Evolutionary conservation across 257 asterid genomes (phyloP).

Genomic region (Datura wrightii): DNA sequence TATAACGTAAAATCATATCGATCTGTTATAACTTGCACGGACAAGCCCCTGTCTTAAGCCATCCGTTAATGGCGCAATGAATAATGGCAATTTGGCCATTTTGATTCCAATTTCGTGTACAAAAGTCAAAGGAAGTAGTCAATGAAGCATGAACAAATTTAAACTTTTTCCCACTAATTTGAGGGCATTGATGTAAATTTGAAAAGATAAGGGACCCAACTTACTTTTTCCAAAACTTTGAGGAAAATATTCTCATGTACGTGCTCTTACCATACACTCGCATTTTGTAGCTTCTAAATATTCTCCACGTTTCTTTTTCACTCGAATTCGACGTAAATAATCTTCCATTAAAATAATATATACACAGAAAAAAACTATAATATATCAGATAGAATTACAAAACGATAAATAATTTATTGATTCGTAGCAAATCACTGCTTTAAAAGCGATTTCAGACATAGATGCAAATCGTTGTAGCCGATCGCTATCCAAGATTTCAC

Average conservation of each 20-base stretch:
- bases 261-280: not conserved
- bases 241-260: not conserved
- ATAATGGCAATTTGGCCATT: not conserved
- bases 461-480: too few relatives aligned
- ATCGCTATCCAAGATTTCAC: too few relatives aligned
- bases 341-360: too few relatives aligned
- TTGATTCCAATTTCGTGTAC: not conserved
- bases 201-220: not conserved
- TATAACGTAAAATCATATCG: not conserved
- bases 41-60: too few relatives aligned
- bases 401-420: too few relatives aligned
- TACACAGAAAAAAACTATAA: too few relatives aligned
- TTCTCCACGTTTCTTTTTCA: not conserved
- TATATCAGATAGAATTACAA: too few relatives aligned
- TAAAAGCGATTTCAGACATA: too few relatives aligned
- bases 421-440: too few relatives aligned
- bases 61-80: conserved; percentile 27
- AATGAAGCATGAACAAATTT: not conserved
- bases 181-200: not conserved
- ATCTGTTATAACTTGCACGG: too few relatives aligned
- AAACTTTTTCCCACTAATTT: not conserved
- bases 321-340: too few relatives aligned
- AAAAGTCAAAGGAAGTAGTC: not conserved
- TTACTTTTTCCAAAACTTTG: not conserved
- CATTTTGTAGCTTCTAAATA: not conserved